Percentiles rank a stretch among this genome's conserved stretches.
phyloP scores from a whole-genome alignment of 1,284 basidiomycete species.

The Fomitopsis pinicola region DNA sequence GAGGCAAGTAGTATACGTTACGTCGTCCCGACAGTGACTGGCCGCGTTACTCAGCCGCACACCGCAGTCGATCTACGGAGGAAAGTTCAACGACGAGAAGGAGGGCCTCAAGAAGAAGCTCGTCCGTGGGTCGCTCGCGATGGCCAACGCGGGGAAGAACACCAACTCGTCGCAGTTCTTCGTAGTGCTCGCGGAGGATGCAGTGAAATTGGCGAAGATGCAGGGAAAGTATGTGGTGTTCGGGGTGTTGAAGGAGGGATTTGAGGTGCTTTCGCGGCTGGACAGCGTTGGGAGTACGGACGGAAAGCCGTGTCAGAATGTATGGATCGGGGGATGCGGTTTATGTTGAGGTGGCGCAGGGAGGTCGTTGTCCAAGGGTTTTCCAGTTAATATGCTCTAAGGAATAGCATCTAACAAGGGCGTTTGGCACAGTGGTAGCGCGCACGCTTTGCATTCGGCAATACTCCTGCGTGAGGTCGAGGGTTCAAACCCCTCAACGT shows the following conservation, averaged over 20 bases:
- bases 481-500: constrained; percentile 27
- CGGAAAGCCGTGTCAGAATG: constrained; percentile 33
- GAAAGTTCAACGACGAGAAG: constrained; percentile 47
- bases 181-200: constrained; percentile 39
- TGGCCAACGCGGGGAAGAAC: constrained; percentile 44
- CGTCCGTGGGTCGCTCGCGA: constrained; percentile 39
- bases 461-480: constrained; percentile 21
- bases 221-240: constrained; percentile 46
- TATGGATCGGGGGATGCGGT: constrained; percentile 44
- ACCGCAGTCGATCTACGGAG: constrained; percentile 43
- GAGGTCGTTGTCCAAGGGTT: no score
- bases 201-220: constrained; percentile 36
- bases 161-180: constrained; percentile 50
- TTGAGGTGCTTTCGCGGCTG: constrained; percentile 34
- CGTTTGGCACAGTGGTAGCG: constrained; percentile 23
- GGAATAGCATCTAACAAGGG: neutral
- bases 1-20: constrained; percentile 30
- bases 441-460: constrained; percentile 25
- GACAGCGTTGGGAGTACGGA: constrained; percentile 30
- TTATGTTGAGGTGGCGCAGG: constrained; percentile 2
- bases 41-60: neutral
- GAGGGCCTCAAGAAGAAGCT: constrained; percentile 37
- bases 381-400: no score
- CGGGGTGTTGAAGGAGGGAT: constrained; percentile 32
- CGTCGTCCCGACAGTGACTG: neutral